Base-by-base conservation (phyloP, 768 basidiomycete species). In the Leccinum subtestaceum region DNA sequence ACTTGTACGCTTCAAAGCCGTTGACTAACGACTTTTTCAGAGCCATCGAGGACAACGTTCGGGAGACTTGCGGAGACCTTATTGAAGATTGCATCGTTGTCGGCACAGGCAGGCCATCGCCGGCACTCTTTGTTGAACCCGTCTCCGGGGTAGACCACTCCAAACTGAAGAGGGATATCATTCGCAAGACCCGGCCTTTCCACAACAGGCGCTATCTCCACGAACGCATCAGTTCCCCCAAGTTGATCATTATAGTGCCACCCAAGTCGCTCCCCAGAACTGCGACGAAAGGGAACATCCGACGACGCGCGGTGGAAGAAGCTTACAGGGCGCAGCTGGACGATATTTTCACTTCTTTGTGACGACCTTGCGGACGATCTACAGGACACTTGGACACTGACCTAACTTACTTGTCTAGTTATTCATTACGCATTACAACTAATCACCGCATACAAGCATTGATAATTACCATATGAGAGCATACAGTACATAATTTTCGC, bases 271-370 rank as follows among this genome's bases (percentile, higher is more conserved):
- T 92, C 46, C 90, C 90, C 40, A 78, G 90, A 62, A 92, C 90
- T 0, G 84, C 84, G 19, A 90, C 90, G 12, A 92, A 92, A 75
- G 89, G 90, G 29, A 92, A 91, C 67, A 87, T 92, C 62, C 84
- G 90, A 52, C 82, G 90, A 48, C 82, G 79, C 63, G 89, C 87
- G 12, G 88, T 91, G 21, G 90, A 92, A 73, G 86, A 88, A 62
- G 64, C 76, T 25, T 89, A 82, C 76, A 78, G 78, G 65, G 63
- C 67, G 25, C 75, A 81, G 56, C 78, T 92, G 23, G 87, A 91
- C 71, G 67, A 69, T 36, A 79, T 89, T 38, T 90, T 85, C 63
- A 70, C 71, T 58, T 62, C 64, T 55, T 55, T 72, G 55, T 55
- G 43, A 27, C 65, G 59, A 67, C 46, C 38, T 34, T 56, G 31